These are phyloP conservation scores for Myxozyma mucilagina DNA, from an alignment of 805 yeast species.

Conservation along the genomic window DNA sequence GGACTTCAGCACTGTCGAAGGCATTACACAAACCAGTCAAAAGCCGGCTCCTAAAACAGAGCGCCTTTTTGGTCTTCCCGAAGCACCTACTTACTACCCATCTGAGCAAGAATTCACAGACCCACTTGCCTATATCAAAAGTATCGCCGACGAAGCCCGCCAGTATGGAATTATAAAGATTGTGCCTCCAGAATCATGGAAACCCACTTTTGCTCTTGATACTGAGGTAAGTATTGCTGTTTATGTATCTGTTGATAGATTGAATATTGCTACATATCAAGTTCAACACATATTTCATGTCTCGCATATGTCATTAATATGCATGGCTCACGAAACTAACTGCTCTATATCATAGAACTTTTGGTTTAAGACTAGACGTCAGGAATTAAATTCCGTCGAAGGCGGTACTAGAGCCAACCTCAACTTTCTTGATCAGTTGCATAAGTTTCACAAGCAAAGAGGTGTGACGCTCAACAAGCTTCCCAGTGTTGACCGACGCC, in stretches of 20 bases:
- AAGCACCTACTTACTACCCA: slow-evolving; percentile 61
- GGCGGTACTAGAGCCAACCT: slow-evolving; percentile 39
- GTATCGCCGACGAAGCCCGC: slow-evolving; percentile 53
- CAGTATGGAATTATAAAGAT: slow-evolving; percentile 75
- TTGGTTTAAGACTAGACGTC: slow-evolving; percentile 40
- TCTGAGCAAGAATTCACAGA: slow-evolving; percentile 56
- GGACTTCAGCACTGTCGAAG: slow-evolving; percentile 18
- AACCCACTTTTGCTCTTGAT: slow-evolving; percentile 43
- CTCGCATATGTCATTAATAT: background rate
- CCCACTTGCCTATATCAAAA: slow-evolving; percentile 66
- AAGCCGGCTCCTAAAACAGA: slow-evolving; percentile 25
- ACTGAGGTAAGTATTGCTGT: slow-evolving; percentile 31
- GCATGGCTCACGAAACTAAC: background rate
- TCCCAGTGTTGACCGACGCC: slow-evolving; percentile 36
- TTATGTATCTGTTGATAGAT: no score
- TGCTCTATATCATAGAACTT: slow-evolving; percentile 29
- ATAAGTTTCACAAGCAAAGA: slow-evolving; percentile 38
- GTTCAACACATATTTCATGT: background rate
- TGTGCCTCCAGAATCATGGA: slow-evolving; percentile 56
- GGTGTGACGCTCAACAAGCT: slow-evolving; percentile 31
- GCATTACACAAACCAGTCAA: background rate
- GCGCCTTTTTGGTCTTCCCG: slow-evolving; percentile 41
- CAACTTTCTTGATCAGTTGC: slow-evolving; percentile 41
- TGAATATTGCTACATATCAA: background rate
- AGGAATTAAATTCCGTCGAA: slow-evolving; percentile 41